Percentiles rank a stretch among this genome's conserved stretches.
These are phyloP conservation scores for Yamadazyma epiphylla DNA, from an alignment of 1,139 yeast species.

Conservation along the genomic window DNA sequence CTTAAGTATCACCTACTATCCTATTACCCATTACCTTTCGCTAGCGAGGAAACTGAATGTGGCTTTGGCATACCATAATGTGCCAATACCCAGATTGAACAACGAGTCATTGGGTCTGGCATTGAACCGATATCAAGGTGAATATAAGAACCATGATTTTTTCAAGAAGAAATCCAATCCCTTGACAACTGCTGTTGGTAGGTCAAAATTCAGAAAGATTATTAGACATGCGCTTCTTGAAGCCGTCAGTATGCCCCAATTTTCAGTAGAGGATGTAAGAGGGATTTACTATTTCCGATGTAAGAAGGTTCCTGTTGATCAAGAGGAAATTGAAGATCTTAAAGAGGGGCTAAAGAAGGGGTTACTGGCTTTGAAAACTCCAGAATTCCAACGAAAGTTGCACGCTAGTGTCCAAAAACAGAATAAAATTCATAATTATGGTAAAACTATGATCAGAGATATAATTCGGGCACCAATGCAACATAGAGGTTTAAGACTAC, in stretches of 20 bases:
- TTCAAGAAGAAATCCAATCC: slow-evolving; percentile 27
- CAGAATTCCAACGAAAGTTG: slow-evolving; percentile 2
- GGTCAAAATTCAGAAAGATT: slow-evolving; percentile 25
- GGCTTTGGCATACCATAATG: slow-evolving; percentile 33
- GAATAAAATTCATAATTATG: background rate
- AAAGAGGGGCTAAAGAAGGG: slow-evolving; percentile 19
- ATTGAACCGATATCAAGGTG: slow-evolving; percentile 25
- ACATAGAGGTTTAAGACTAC: no score
- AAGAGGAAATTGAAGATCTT: slow-evolving; percentile 16
- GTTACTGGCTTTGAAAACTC: no score
- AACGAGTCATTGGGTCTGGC: slow-evolving; percentile 18
- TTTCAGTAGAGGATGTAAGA: slow-evolving; percentile 15
- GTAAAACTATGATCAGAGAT: slow-evolving; percentile 1
- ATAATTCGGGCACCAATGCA: no score
- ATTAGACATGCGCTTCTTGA: slow-evolving; percentile 21
- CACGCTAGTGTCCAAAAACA: background rate
- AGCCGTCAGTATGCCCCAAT: slow-evolving; percentile 7
- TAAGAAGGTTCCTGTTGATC: slow-evolving; percentile 32
- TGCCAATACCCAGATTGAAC: slow-evolving; percentile 27
- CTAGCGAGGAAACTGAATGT: slow-evolving; percentile 34
- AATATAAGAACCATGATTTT: slow-evolving; percentile 17
- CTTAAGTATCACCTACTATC: no score
- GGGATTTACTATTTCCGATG: slow-evolving; percentile 43
- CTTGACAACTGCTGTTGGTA: slow-evolving; percentile 29
- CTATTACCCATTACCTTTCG: slow-evolving; percentile 24